Base-by-base conservation (phyloP, 345 rosid species). In the Dovyalis caffra region DNA sequence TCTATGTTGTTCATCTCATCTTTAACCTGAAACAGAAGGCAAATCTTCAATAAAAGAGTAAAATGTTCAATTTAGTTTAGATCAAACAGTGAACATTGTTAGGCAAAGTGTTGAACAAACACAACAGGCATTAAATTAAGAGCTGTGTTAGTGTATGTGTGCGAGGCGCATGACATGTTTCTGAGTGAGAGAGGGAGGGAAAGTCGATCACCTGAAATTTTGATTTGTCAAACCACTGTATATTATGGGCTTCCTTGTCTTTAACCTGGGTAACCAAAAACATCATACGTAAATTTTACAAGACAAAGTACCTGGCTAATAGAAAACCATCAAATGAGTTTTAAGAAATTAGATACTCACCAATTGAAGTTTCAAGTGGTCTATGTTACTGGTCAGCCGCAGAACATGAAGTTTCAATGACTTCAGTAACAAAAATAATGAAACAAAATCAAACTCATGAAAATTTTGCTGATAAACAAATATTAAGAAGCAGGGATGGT, bases 331-430 rank as follows among this genome's bases (percentile, higher is more conserved):
- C 62, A 34, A 64, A 16, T 15, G 70, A 40, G 74, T 73, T 60
- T 43, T 31, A 29, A 32, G 33, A 37, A 64, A 79, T 16, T 34
- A 68, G 49, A 71, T 28, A 70, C 94, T 85, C 85, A 92, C 99
- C 94, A 92, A 64, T 47, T 86, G 85, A 70, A 71, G 85, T 77
- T 90, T 85, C 84, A 90, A 68, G 51, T 85, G 83, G 37, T 90
- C 89, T 70, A 92, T 82, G 81, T 86, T 90, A 76, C 71, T 84
- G 60, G 88, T 78, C 75, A 92, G 97, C 90, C 86, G 84, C 88
- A 92, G 77, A 70, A 95, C 90, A 85, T 95, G 93, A 74, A 91
- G 92, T 83, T 95, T 92, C 89, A 95, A 68, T 76, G 97, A 91
- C 99, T 95, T 91, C 88, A 84, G 38, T 34, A 21, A 66, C 65